These are phyloP conservation scores for Parastagonospora nodorum DNA, from an alignment of 2,329 filamentous ascomycete genomes.

Conservation along the genomic window DNA sequence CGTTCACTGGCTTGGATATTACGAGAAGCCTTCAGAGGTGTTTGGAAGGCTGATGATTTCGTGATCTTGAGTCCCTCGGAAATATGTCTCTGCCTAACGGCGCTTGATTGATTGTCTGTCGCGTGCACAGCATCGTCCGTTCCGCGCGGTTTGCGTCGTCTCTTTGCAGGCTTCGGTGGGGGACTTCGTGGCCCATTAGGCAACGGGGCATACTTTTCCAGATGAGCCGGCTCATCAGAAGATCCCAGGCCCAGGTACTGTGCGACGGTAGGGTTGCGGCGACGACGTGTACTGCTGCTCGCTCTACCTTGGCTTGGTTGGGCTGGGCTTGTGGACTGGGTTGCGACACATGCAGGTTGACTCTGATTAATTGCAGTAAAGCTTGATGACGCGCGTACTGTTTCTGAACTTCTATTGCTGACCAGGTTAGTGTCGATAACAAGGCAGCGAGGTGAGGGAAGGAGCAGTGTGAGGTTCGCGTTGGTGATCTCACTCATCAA, in stretches of 20 bases:
- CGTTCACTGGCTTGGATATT: too few relatives aligned
- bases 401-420: slow-evolving; percentile 2
- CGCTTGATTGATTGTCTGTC: not conserved
- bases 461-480: slow-evolving; percentile 12
- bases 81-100: too few relatives aligned
- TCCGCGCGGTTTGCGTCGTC: slow-evolving; percentile 11
- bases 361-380: slow-evolving; percentile 36
- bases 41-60: too few relatives aligned
- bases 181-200: slow-evolving; percentile 2
- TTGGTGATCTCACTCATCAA: slow-evolving; percentile 31
- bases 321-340: slow-evolving; percentile 1
- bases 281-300: not conserved
- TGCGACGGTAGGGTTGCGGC: slow-evolving; percentile 32
- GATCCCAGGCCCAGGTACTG: slow-evolving; percentile 33
- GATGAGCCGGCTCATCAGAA: slow-evolving; percentile 19
- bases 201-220: slow-evolving; percentile 21
- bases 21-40: too few relatives aligned
- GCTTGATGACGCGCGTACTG: slow-evolving; percentile 10
- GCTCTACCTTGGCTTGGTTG: slow-evolving; percentile 2
- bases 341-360: slow-evolving; percentile 11
- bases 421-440: slow-evolving; percentile 4
- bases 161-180: slow-evolving; percentile 9
- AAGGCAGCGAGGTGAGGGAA: slow-evolving; percentile 1
- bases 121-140: not conserved
- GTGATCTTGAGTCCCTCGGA: too few relatives aligned